Conservation (phyloP, 805 yeast species). For the Pichia heedii region DNA sequence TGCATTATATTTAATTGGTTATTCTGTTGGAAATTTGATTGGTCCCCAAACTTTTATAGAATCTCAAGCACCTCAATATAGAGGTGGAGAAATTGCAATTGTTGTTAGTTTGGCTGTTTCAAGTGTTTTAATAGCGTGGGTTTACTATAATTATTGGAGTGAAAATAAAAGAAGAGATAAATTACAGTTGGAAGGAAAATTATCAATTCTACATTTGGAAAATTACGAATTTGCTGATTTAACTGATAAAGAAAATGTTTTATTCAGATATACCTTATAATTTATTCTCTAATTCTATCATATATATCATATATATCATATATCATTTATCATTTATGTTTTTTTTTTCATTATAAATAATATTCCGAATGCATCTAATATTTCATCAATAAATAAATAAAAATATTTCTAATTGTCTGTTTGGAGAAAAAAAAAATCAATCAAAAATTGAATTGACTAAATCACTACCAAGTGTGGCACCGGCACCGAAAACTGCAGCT, state of each 20-base stretch:
- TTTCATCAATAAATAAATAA: too few species aligned
- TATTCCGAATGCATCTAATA: too few species aligned
- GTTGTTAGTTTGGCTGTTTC: conserved; percentile 25
- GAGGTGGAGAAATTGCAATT: conserved; percentile 40
- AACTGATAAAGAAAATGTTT: conserved; percentile 16
- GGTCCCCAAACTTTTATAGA: conserved; percentile 67
- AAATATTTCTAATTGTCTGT: too few species aligned
- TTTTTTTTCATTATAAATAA: too few species aligned
- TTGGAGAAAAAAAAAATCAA: too few species aligned
- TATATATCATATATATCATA: too few species aligned
- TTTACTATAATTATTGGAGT: conserved; percentile 13
- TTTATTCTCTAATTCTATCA: too few species aligned
- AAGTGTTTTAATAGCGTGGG: conserved; percentile 15
- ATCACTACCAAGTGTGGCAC: conserved; percentile 90
- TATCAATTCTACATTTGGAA: conserved; percentile 7
- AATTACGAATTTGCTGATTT: conserved; percentile 16
- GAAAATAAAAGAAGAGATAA: conserved; percentile 13
- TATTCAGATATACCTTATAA: conserved; percentile 14
- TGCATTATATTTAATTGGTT: conserved; percentile 52
- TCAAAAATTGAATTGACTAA: conserved; percentile 46
- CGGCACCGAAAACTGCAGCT: conserved; percentile 97
- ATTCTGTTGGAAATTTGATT: conserved; percentile 58
- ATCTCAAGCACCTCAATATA: conserved; percentile 48
- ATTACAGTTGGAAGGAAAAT: conserved; percentile 5
- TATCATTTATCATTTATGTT: too few species aligned